A percentile compares a stretch with the other conserved stretches of the same genome.
phyloP scores from a whole-genome alignment of 2,329 filamentous ascomycete genomes.

The Fusarium setosum region DNA sequence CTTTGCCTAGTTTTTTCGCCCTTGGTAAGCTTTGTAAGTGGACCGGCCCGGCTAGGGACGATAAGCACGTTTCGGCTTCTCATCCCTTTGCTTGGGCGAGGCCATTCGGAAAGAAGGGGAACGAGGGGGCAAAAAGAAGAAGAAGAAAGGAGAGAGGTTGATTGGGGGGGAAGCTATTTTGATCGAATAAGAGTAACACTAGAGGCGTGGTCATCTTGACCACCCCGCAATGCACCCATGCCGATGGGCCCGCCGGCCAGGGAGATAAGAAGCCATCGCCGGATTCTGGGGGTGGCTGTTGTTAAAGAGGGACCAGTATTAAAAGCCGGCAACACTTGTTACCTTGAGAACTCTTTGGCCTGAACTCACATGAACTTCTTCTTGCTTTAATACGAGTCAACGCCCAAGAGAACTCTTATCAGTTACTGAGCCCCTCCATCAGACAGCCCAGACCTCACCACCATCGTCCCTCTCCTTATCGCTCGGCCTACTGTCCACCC shows the following conservation, averaged over 20 bases:
- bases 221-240: slow-evolving; percentile 19
- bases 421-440: slow-evolving; percentile 6
- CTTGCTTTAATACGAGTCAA: slow-evolving; percentile 12
- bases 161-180: slow-evolving; percentile 23
- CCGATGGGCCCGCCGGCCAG: background rate
- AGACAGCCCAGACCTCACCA: too few relatives aligned
- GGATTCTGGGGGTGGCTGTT: slow-evolving; percentile 22
- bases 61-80: slow-evolving; percentile 15
- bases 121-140: background rate
- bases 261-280: slow-evolving; percentile 24
- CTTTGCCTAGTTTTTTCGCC: background rate
- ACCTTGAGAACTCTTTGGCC: background rate
- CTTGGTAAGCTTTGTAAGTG: slow-evolving; percentile 31
- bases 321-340: slow-evolving; percentile 19
- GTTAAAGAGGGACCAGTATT: background rate
- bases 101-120: background rate
- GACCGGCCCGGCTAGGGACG: slow-evolving; percentile 13
- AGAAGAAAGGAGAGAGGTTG: background rate
- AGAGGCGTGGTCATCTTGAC: background rate
- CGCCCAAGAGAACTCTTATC: slow-evolving; percentile 26
- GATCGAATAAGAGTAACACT: slow-evolving; percentile 29
- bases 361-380: background rate
- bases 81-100: background rate
- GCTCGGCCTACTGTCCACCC: slow-evolving; percentile 28
- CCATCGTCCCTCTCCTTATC: slow-evolving; percentile 37